phyloP scores from a whole-genome alignment of 306 rosid species.

The Castanea crenata region DNA sequence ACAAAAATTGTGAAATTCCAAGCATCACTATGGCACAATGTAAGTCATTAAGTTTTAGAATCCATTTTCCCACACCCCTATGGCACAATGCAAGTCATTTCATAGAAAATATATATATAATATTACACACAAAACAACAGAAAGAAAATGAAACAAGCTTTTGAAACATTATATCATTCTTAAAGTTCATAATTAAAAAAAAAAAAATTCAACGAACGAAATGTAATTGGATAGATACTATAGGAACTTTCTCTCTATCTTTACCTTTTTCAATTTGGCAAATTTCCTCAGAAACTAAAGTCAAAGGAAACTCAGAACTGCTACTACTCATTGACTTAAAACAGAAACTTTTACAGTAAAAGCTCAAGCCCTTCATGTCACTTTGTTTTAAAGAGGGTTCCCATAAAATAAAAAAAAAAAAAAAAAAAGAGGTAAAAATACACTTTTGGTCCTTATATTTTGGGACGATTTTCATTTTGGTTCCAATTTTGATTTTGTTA shows the following conservation, averaged over 20 bases:
- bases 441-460: no score
- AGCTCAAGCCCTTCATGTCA: background rate
- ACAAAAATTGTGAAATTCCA: background rate
- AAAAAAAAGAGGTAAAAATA: no score
- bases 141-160: background rate
- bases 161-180: background rate
- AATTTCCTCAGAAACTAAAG: no score
- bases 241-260: background rate
- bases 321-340: background rate
- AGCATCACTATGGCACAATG: constrained; percentile 38
- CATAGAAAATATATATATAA: background rate
- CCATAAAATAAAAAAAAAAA: no score
- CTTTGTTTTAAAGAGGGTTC: background rate
- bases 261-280: background rate
- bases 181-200: no score
- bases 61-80: constrained; percentile 96
- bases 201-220: no score
- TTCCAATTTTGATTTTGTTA: no score
- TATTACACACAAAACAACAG: no score
- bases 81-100: constrained; percentile 22
- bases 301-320: background rate
- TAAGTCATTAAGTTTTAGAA: constrained; percentile 49
- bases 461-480: no score
- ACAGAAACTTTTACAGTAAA: background rate
- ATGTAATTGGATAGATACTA: no score